Conservation (phyloP, 257 asterid species). For the Capsicum chinense region DNA sequence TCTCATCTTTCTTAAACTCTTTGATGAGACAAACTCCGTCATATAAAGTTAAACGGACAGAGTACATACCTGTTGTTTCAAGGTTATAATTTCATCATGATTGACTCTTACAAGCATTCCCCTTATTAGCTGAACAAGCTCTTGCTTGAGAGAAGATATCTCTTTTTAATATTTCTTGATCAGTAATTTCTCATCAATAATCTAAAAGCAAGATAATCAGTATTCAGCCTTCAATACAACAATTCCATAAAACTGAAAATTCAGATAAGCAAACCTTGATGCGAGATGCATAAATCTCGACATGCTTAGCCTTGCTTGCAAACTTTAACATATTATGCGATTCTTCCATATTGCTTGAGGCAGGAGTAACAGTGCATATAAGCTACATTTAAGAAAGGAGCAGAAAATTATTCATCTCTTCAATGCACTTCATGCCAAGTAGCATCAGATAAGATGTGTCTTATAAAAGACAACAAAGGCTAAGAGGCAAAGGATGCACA, state of each 20-base stretch:
- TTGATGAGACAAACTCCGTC: background rate
- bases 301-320: conserved; percentile 98
- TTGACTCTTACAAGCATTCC: conserved; percentile 81
- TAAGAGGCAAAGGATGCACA: conserved; percentile 9
- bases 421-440: conserved; percentile 1
- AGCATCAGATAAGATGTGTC: background rate
- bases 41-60: background rate
- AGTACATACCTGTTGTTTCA: conserved; percentile 74
- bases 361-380: conserved; percentile 96
- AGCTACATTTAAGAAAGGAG: conserved; percentile 57
- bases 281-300: conserved; percentile 90
- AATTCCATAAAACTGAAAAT: background rate
- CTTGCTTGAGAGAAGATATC: conserved; percentile 82
- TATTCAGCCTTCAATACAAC: conserved; percentile 17
- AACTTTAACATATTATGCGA: conserved; percentile 95
- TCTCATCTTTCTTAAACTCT: background rate
- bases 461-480: background rate
- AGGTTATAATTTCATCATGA: conserved; percentile 83
- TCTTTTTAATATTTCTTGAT: conserved; percentile 97
- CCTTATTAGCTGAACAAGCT: conserved; percentile 80
- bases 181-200: conserved; percentile 95
- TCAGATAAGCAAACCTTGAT: conserved; percentile 65
- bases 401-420: background rate
- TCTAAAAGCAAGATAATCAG: conserved; percentile 49
- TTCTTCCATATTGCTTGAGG: conserved; percentile 98